A percentile compares a stretch with the other conserved stretches of the same genome.
Conservation (phyloP, 2,329 filamentous ascomycete genomes). For the Dothiorella sarmentorum region DNA sequence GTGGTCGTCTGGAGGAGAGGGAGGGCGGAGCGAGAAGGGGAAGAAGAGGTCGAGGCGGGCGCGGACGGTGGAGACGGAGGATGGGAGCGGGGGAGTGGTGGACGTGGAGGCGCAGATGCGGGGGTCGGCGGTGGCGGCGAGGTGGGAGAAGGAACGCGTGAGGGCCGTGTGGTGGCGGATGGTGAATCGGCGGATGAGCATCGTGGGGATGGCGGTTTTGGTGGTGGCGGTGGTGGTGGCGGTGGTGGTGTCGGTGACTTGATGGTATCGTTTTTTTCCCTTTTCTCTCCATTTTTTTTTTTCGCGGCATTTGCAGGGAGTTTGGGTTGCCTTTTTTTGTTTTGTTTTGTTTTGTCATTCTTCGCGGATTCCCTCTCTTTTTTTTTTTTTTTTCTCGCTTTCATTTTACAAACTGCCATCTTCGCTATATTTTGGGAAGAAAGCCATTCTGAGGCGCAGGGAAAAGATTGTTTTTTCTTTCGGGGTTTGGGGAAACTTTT, state of each 20-base stretch:
- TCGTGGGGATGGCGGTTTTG: not conserved
- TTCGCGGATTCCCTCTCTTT: not conserved
- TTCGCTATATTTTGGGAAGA: too few species aligned
- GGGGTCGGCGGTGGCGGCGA: not conserved
- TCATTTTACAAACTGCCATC: too few species aligned
- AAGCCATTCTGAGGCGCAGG: too few species aligned
- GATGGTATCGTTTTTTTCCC: not conserved
- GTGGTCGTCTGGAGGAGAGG: too few species aligned
- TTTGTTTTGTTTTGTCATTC: too few species aligned
- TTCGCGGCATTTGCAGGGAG: not conserved
- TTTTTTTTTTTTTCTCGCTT: not conserved
- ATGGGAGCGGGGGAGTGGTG: not conserved
- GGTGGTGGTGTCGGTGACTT: not conserved
- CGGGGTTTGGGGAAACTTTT: not conserved
- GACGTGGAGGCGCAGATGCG: not conserved
- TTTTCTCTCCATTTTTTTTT: not conserved
- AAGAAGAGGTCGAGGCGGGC: too few species aligned
- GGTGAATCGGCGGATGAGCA: constrained; percentile 11
- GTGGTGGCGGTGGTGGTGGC: constrained; percentile 7
- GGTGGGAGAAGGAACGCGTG: not conserved
- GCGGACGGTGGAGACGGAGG: not conserved
- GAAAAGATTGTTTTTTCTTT: not conserved
- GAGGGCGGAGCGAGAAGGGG: not conserved
- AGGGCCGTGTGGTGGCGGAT: constrained; percentile 7
- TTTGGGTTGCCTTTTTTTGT: not conserved